phyloP scores from a whole-genome alignment of 441 rosid genomes.

The Biscutella laevigata region DNA sequence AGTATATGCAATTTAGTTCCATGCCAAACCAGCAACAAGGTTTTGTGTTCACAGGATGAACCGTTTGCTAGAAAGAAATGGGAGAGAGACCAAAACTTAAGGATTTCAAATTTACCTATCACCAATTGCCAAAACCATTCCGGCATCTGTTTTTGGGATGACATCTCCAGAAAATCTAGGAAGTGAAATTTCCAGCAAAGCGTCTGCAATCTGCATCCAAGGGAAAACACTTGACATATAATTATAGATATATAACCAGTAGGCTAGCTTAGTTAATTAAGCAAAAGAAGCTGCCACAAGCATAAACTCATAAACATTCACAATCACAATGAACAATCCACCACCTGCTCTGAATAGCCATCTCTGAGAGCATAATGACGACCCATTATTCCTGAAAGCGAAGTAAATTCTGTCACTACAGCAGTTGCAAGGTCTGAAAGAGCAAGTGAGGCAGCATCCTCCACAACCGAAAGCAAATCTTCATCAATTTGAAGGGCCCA shows the following conservation, averaged over 20 bases:
- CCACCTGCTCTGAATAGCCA: constrained; percentile 81
- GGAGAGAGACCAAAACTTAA: background rate
- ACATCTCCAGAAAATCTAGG: constrained; percentile 90
- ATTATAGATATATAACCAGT: background rate
- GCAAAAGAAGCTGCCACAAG: background rate
- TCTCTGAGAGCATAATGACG: constrained; percentile 94
- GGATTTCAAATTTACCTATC: constrained; percentile 54
- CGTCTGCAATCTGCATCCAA: constrained; percentile 70
- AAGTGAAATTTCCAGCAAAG: constrained; percentile 75
- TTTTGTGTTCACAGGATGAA: constrained; percentile 3
- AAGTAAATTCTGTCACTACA: constrained; percentile 86
- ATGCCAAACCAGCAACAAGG: background rate
- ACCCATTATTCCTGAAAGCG: constrained; percentile 90
- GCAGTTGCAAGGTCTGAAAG: constrained; percentile 94
- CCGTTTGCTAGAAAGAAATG: constrained; percentile 1
- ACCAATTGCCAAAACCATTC: constrained; percentile 79
- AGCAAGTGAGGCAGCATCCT: constrained; percentile 86
- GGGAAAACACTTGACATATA: constrained; percentile 2
- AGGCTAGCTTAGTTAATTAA: background rate
- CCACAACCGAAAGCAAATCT: constrained; percentile 45
- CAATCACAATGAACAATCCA: constrained; percentile 6
- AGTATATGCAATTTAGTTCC: background rate
- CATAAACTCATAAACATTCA: background rate
- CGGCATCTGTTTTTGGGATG: constrained; percentile 78
- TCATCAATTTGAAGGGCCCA: constrained; percentile 41